These are phyloP conservation scores for Podospora fimiseda DNA, from an alignment of 495 filamentous ascomycete genomes.

Conservation along the genomic window DNA sequence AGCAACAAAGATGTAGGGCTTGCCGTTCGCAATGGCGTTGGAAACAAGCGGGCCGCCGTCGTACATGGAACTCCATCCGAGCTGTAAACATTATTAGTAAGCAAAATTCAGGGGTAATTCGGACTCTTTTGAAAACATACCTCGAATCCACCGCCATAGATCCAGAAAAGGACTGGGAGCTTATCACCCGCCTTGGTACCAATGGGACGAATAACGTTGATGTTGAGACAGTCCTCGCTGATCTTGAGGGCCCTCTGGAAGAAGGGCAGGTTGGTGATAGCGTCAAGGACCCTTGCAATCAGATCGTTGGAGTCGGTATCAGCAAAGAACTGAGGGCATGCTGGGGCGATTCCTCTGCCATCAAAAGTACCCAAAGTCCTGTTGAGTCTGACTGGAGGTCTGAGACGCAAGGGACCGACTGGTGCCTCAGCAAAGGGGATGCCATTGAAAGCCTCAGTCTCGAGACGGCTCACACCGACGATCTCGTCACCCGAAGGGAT, in stretches of 20 bases:
- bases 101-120: no score
- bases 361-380: conserved; percentile 43
- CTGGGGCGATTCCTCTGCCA: conserved; percentile 41
- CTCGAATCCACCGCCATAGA: conserved; percentile 67
- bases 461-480: conserved; percentile 32
- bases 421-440: conserved; percentile 45
- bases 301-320: conserved; percentile 38
- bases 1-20: conserved; percentile 57
- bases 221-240: conserved; percentile 62
- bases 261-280: conserved; percentile 50
- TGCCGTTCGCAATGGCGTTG: conserved; percentile 45
- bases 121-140: no score
- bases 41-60: conserved; percentile 50
- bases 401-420: conserved; percentile 36
- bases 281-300: conserved; percentile 42
- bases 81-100: no score
- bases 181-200: conserved; percentile 49
- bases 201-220: conserved; percentile 58
- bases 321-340: conserved; percentile 52
- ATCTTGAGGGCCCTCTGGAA: conserved; percentile 45
- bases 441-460: conserved; percentile 40
- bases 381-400: conserved; percentile 35
- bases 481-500: conserved; percentile 46
- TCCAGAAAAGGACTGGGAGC: conserved; percentile 67
- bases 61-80: conserved; percentile 50